Conservation (phyloP, 768 basidiomycete species). For the Tylopilus sp. region DNA sequence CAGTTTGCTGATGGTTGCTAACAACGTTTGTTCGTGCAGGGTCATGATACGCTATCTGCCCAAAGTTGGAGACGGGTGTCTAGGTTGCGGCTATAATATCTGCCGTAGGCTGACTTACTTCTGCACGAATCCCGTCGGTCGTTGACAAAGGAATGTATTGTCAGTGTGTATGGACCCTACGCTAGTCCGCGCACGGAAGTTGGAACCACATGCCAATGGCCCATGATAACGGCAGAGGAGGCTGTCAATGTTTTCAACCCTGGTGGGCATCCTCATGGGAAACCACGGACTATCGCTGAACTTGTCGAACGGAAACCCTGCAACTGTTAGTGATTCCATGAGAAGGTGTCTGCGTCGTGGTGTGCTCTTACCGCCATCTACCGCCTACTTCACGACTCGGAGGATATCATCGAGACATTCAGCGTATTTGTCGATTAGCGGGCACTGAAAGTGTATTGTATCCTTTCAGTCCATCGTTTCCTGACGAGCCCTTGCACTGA, state of each 20-base stretch:
- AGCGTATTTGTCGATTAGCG: slow-evolving; percentile 21
- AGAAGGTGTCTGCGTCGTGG: too few relatives aligned
- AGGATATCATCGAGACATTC: slow-evolving; percentile 28
- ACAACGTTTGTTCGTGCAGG: neutral
- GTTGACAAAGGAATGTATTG: neutral
- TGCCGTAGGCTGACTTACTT: slow-evolving; percentile 22
- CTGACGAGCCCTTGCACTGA: neutral
- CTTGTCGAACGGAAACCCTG: too few relatives aligned
- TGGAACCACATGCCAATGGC: too few relatives aligned
- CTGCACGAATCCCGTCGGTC: neutral
- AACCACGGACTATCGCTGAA: too few relatives aligned
- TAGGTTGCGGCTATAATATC: slow-evolving; percentile 38
- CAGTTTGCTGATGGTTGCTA: too few relatives aligned
- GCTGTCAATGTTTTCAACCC: slow-evolving; percentile 23
- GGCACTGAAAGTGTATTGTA: slow-evolving; percentile 21
- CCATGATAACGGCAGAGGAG: too few relatives aligned
- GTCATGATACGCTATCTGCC: slow-evolving; percentile 16
- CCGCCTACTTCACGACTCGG: slow-evolving; percentile 18
- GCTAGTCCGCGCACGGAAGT: slow-evolving; percentile 29
- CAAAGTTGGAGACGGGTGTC: slow-evolving; percentile 29
- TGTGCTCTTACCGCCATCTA: slow-evolving; percentile 32
- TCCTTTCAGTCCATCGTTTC: neutral
- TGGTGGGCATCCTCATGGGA: too few relatives aligned
- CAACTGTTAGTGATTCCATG: too few relatives aligned
- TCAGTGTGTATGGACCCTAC: slow-evolving; percentile 35